Base-by-base conservation (phyloP, 495 filamentous ascomycete species). In the Penicillium manginii region DNA sequence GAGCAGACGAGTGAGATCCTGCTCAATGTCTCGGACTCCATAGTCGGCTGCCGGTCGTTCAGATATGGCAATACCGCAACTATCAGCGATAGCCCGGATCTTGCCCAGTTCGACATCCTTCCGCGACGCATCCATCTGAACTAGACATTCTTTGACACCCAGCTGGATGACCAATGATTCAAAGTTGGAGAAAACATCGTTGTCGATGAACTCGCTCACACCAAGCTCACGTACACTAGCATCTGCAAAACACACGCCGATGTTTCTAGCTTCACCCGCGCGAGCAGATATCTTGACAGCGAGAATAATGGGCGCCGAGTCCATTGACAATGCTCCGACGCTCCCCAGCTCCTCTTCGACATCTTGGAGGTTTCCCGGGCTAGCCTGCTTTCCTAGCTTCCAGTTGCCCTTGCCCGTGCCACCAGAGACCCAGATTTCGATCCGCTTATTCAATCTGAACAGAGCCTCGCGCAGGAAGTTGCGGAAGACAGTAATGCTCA, bases 181-280 rank as follows among this genome's bases (percentile, higher is more conserved):
- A 56, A 99, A 93, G 70, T 99, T 98, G 42, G 94, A 98, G 72
- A 96, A 99, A 12, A 97, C 79, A 69, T 99, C 96, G 63, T 98
- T 99, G 78, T 99, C 94, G 23, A 96, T 81, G 65, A 99, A 99
- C 69, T 99, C 94, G 80, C 90, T 96, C 37, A 99, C 92, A 23
- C 94, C 94, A 0, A 99, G 83, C 74, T 99, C 94, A 50, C 96
- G 83, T 60, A 97, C 93, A 65, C 91, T 97, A 10, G 94, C 94
- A 83, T 99, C 94, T 8, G 96, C 94, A 76, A 99, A 99, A 74
- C 94, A 97, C 22, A 98, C 93, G 12, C 94, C 94, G 2, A 98
- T 91, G 55, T 83, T 89, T 48, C 96, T 80, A 2, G 89, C 91
- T 71, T 97, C 92, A 0, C 86, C 83, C 2, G 92, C 93, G 67